Conservation (phyloP, 2,329 filamentous ascomycete species). For the Intubia oerlemansii region DNA sequence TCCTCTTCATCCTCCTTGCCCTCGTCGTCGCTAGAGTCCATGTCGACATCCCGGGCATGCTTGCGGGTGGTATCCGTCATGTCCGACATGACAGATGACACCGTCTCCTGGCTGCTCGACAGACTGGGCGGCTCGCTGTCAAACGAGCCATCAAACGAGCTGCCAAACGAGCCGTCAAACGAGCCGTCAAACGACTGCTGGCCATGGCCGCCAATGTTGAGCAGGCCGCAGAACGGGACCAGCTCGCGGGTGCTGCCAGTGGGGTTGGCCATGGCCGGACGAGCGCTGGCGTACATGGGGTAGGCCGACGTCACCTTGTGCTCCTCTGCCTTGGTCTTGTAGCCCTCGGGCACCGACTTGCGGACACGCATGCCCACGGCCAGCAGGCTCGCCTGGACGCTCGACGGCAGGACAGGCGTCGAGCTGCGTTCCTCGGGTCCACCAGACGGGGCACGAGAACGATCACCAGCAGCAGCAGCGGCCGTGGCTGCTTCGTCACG, state of each 20-base stretch:
- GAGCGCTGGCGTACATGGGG: neutral
- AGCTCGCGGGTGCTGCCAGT: constrained; percentile 30
- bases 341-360: constrained; percentile 83
- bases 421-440: too few relatives aligned
- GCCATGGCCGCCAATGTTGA: constrained; percentile 49
- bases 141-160: constrained; percentile 27
- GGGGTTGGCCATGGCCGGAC: neutral
- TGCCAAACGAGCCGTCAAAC: neutral
- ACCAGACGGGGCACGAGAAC: too few relatives aligned
- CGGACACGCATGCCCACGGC: constrained; percentile 86
- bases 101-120: constrained; percentile 33
- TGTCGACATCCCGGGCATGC: neutral
- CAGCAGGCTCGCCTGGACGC: constrained; percentile 63
- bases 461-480: too few relatives aligned
- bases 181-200: constrained; percentile 36
- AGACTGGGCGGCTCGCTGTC: constrained; percentile 18
- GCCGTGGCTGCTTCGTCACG: too few relatives aligned
- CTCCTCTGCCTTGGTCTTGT: constrained; percentile 46
- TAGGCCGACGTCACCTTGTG: neutral
- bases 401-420: constrained; percentile 33
- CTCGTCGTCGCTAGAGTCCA: constrained; percentile 7
- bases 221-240: constrained; percentile 59
- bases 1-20: constrained; percentile 1
- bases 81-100: constrained; percentile 14
- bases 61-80: constrained; percentile 9